Base-by-base conservation (phyloP, 2,329 filamentous ascomycete species). In the Albifimbria verrucaria region DNA sequence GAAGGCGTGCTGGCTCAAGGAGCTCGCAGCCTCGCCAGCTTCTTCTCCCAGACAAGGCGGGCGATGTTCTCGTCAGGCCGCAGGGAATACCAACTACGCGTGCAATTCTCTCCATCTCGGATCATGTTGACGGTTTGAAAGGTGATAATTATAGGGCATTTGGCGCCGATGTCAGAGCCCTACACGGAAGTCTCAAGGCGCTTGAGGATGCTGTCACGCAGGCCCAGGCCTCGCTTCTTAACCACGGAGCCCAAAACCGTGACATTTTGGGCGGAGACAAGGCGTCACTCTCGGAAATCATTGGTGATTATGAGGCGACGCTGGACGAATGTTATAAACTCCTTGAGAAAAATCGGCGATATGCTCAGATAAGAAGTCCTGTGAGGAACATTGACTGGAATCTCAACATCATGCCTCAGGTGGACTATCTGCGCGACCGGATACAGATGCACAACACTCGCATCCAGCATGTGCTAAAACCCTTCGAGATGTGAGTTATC, bases 371-470 rank as follows among this genome's bases (percentile, higher is more conserved):
- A 12, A 57, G 51, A 22, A 63, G 60, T 9, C 61, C 68, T 12
- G 22, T 69, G 17, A 59, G 60, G 20, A 72, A 68, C 53, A 57
- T 72, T 21, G 65, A 69, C 51, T 72, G 68, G 68, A 71, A 72
- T 54, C 56, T 66, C 1, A 57, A 70, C 15, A 66, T 71, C 6
- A 65, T 68, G 46, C 68, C 68, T 1, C 55, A 46, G 12, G 69
- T 63, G 21, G 68, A 72, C 18, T 59, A 61, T 22, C 58, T 72
- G 7, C 65, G 68, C 5, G 55, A 60, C 26, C 60, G 63, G 6
- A 68, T 72, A 18, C 53, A 56, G 18, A 52, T 71, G 17, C 69
- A 72, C 50, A 70, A 67, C 52, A 62, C 64, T 18, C 69, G 68
- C 50, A 59, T 72, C 9, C 52, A 64, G n/a, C 66, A 66, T 25